Evolutionary conservation across 345 rosid species (phyloP), one percentile per base, ranked within the genome.

Genomic region (Aquilaria malaccensis): DNA sequence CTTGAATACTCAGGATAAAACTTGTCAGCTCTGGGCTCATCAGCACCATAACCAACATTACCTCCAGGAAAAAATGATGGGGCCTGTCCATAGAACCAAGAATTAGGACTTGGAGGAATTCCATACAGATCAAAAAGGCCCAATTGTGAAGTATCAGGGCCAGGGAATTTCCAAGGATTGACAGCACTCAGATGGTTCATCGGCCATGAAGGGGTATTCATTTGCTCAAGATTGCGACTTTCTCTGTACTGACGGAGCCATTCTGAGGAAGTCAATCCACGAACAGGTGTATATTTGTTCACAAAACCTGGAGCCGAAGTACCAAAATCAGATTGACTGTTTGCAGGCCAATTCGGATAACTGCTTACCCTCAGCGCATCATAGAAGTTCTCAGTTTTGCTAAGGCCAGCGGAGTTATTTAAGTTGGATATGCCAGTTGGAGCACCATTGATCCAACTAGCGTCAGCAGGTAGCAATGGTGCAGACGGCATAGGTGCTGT

Each of bases 201-300:
- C 33, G 75, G 77, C 78, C 65, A 46, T n/a, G 62, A 30, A 46
- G 70, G 75, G 68, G 48, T 52, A 41, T 67, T 67, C 30, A 60
- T 64, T 13, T 68, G 72, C 52, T 79, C 81, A 70, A 74, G 81
- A 71, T 76, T 84, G 33, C 73, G 79, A 56, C 74, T 86, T 70
- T 84, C 92, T 76, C 99, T 85, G 70, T 87, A 94, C 41, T 86
- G 85, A 9, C 92, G 88, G 62, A 94, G 95, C 99, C 99, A 94
- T 74, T 89, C 97, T 0, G 99, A 85, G 63, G 97, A 89, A 60
- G 81, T 77, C 77, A 94, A 63, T 57, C 82, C 79, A n/a, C 64
- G 64, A 57, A 68, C 52, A 33, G 82, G 76, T 37, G 43, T 37
- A 59, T 73, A 85, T 55, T 75, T 79, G 55, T 80, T 80, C 31